Conservation (phyloP, 73 alveolate genomes). For the Paramecium primaurelia region DNA sequence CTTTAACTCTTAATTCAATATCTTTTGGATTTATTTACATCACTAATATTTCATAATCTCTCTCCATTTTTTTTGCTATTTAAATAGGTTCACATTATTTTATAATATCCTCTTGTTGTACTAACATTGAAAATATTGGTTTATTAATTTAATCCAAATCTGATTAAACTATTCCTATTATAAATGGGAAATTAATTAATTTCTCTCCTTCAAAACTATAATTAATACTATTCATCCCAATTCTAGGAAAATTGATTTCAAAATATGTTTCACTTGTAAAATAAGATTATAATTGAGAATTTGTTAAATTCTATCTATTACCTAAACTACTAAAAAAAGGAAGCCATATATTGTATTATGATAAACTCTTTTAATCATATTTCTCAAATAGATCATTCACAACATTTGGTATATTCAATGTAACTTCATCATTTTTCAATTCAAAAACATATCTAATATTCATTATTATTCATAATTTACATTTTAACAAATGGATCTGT, state of each 20-base stretch:
- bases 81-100: neutral
- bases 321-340: neutral
- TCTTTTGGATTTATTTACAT: neutral
- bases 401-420: neutral
- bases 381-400: neutral
- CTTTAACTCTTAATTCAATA: neutral
- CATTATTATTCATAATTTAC: neutral
- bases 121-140: constrained; percentile 34
- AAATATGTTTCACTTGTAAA: neutral
- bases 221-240: constrained; percentile 30
- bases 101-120: neutral
- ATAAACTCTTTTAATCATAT: constrained; percentile 3
- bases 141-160: neutral
- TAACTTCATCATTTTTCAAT: neutral
- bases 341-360: neutral
- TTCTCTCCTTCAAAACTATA: neutral
- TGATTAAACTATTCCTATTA: neutral
- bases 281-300: neutral
- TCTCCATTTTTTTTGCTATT: neutral
- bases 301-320: neutral
- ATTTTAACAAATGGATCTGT: constrained; percentile 22
- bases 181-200: neutral
- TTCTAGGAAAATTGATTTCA: neutral
- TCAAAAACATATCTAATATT: neutral
- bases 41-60: neutral